These are phyloP conservation scores for Saccharomycopsis sp. DNA, from an alignment of 805 yeast species.

Conservation along the genomic window DNA sequence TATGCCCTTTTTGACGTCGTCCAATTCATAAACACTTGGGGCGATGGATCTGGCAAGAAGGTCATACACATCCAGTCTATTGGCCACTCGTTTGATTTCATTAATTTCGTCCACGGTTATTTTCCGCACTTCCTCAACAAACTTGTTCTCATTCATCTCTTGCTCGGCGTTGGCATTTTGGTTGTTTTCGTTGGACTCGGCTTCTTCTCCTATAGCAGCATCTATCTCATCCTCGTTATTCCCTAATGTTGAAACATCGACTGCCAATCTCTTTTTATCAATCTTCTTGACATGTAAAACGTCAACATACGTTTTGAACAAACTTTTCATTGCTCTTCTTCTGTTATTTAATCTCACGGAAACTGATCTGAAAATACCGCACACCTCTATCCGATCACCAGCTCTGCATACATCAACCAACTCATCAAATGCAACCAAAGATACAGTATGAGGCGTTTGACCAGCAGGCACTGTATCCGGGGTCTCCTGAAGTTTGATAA, in stretches of 20 bases:
- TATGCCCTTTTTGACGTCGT: slow-evolving; percentile 94
- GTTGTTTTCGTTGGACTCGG: slow-evolving; percentile 27
- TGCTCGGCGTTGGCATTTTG: slow-evolving; percentile 31
- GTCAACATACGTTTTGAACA: slow-evolving; percentile 89
- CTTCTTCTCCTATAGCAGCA: slow-evolving; percentile 2
- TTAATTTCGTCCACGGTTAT: slow-evolving; percentile 62
- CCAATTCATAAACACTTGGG: slow-evolving; percentile 94
- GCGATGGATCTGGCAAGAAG: slow-evolving; percentile 84
- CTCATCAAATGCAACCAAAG: slow-evolving; percentile 91
- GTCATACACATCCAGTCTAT: slow-evolving; percentile 75
- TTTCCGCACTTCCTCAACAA: slow-evolving; percentile 67
- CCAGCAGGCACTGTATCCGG: slow-evolving; percentile 97
- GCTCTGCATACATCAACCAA: slow-evolving; percentile 91
- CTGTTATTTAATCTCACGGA: slow-evolving; percentile 85
- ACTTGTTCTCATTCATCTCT: slow-evolving; percentile 44
- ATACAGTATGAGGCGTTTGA: slow-evolving; percentile 95
- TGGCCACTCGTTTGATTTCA: slow-evolving; percentile 50
- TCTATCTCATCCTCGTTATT: slow-evolving; percentile 23
- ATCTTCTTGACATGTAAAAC: slow-evolving; percentile 87
- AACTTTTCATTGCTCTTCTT: slow-evolving; percentile 71
- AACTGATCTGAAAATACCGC: slow-evolving; percentile 88
- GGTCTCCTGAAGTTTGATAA: slow-evolving; percentile 87
- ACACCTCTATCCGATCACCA: slow-evolving; percentile 92
- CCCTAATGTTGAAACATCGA: slow-evolving; percentile 55
- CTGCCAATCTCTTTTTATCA: slow-evolving; percentile 72